Conservation (phyloP, 768 basidiomycete genomes). For the Scleroderma citrinum region DNA sequence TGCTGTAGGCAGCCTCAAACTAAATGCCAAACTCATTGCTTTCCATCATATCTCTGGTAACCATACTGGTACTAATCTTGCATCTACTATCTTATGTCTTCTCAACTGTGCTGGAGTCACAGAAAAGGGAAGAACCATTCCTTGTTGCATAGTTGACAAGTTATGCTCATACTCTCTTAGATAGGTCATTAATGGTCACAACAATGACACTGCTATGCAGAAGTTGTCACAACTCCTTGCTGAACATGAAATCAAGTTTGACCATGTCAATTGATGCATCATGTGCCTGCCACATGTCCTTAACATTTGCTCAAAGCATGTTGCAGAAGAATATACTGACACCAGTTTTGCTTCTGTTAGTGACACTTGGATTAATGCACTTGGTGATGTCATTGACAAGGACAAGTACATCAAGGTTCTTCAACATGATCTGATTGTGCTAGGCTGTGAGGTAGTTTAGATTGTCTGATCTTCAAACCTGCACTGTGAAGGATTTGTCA, state of each 20-base stretch:
- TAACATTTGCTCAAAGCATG: too few relatives aligned
- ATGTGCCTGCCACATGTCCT: too few relatives aligned
- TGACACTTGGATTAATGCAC: neutral
- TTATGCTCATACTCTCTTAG: too few relatives aligned
- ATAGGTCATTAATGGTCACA: too few relatives aligned
- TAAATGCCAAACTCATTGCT: slow-evolving; percentile 7
- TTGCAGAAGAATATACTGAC: too few relatives aligned
- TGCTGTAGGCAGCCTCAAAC: neutral
- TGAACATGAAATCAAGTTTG: too few relatives aligned
- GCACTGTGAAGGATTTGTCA: neutral
- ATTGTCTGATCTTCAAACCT: neutral
- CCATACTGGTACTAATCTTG: slow-evolving; percentile 7
- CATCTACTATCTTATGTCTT: neutral
- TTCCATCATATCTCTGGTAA: slow-evolving; percentile 12
- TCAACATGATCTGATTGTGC: neutral
- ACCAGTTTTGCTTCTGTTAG: too few relatives aligned
- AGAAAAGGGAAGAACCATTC: neutral
- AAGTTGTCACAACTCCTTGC: too few relatives aligned
- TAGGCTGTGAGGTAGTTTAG: neutral
- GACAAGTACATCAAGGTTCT: neutral
- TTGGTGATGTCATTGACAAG: neutral
- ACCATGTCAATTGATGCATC: too few relatives aligned
- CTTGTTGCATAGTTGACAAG: neutral
- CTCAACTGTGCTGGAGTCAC: neutral
- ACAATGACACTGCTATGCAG: too few relatives aligned